phyloP scores from a whole-genome alignment of 2,329 filamentous ascomycete genomes.

The Ampelomyces quisqualis region DNA sequence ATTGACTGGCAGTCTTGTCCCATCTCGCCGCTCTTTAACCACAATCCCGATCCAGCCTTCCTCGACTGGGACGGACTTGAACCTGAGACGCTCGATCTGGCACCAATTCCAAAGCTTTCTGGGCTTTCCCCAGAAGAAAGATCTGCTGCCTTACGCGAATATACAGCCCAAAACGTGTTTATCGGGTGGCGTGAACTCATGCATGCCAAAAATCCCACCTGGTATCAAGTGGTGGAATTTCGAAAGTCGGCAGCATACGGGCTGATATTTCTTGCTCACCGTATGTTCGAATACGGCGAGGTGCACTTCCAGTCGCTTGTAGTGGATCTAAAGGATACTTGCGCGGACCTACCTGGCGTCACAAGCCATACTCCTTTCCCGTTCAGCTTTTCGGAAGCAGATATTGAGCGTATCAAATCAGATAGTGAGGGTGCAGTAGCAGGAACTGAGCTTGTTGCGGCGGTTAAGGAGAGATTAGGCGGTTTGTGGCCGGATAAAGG shows the following conservation, averaged over 20 bases:
- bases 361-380: slow-evolving; percentile 1
- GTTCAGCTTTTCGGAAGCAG: slow-evolving; percentile 11
- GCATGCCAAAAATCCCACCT: slow-evolving; percentile 7
- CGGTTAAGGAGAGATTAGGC: slow-evolving; percentile 5
- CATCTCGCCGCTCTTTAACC: slow-evolving; percentile 23
- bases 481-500: slow-evolving; percentile 11
- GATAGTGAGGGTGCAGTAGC: slow-evolving; percentile 9
- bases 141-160: slow-evolving; percentile 6
- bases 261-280: slow-evolving; percentile 11
- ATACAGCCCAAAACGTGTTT: slow-evolving; percentile 8
- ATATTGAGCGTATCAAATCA: slow-evolving; percentile 9
- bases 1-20: slow-evolving; percentile 38
- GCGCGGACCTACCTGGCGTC: slow-evolving; percentile 5
- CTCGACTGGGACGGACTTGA: slow-evolving; percentile 14
- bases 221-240: slow-evolving; percentile 9
- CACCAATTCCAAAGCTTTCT: slow-evolving; percentile 8
- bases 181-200: slow-evolving; percentile 14
- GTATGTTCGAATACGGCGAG: slow-evolving; percentile 14
- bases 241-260: slow-evolving; percentile 8
- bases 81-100: slow-evolving; percentile 9
- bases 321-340: slow-evolving; percentile 10
- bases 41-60: slow-evolving; percentile 12
- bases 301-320: slow-evolving; percentile 12
- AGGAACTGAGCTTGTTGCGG: slow-evolving; percentile 8
- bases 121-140: slow-evolving; percentile 11